Evolutionary conservation across 2,329 filamentous ascomycete species (phyloP), one percentile per base, ranked within the genome.

Genomic region (Teratosphaeriaceae sp.): DNA sequence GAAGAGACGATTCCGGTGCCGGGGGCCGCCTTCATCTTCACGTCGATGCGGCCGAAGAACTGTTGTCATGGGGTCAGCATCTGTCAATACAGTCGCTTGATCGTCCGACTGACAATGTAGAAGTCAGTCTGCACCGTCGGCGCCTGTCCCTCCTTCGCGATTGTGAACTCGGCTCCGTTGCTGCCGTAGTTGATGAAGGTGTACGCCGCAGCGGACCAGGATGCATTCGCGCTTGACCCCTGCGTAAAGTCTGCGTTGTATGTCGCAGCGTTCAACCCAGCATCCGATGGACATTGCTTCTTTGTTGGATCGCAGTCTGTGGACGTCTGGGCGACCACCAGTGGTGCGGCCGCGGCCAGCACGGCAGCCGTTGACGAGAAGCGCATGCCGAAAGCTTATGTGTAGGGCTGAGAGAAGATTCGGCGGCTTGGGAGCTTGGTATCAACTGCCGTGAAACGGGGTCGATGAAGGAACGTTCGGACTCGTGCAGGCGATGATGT

Each of bases 1-100:
- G 88, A 92, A 65, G 87, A 94, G 53, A 98, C 89, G 57, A 98
- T 96, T 45, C 92, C 92, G 6, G 79, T 81, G 7, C 92, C 92
- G 0, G 88, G 82, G 8, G 92, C 88, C 19, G 87, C 82, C 68
- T 90, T 88, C 72, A 96, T 76, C 29, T 79, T 82, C 52, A 90
- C 79, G 53, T 94, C 85, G 60, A 97, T 85, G 50, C 84, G 84
- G 54, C 48, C 50, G 70, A 90, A 94, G 65, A 94, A 88, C 27
- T 30, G 27, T 5, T 13, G 13, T 13, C 4, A 4, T 30, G 27
- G 12, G 15, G 13, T 13, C 4, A 4, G 5, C 5, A 30, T 30
- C 15, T 13, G 27, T 30, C 15, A 13, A 30, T 4, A 13, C 27
- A 6, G 27, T n/a, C 12, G 12, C 13, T 5, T 5, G 4, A 12